Conservation (phyloP, 805 yeast genomes). For the Yarrowia osloensis region DNA sequence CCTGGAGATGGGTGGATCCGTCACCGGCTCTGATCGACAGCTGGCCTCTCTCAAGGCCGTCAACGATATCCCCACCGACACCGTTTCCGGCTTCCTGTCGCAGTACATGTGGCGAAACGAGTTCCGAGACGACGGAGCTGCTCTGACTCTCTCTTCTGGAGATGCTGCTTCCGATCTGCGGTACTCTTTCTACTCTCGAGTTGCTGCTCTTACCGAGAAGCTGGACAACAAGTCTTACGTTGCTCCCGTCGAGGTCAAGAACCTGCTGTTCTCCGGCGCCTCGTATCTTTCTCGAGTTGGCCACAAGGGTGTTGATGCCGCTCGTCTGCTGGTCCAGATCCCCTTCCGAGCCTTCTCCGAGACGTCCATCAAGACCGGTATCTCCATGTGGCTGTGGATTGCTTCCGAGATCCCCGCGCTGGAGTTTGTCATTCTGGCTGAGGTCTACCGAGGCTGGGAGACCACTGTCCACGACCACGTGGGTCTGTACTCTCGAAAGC, state of each 20-base stretch:
- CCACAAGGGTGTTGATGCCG: conserved; percentile 33
- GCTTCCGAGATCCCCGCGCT: conserved; percentile 65
- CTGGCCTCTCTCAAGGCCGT: conserved; percentile 50
- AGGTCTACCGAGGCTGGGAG: conserved; percentile 71
- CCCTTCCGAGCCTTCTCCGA: conserved; percentile 72
- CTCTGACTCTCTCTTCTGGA: not conserved
- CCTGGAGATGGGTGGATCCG: conserved; percentile 77
- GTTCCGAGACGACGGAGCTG: conserved; percentile 34
- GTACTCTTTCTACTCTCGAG: conserved; percentile 33
- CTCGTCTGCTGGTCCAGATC: conserved; percentile 44
- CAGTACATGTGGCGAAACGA: conserved; percentile 73
- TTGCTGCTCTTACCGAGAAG: conserved; percentile 36
- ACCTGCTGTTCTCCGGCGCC: conserved; percentile 42
- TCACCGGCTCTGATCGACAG: conserved; percentile 67
- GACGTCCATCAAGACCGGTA: conserved; percentile 60
- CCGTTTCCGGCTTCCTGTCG: conserved; percentile 71
- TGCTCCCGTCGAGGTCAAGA: conserved; percentile 38
- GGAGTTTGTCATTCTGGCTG: conserved; percentile 63
- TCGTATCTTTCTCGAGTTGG: conserved; percentile 46
- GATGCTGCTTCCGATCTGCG: conserved; percentile 31
- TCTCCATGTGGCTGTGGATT: conserved; percentile 78
- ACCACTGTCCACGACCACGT: conserved; percentile 55
- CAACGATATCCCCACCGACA: conserved; percentile 46
- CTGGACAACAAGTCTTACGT: conserved; percentile 35
- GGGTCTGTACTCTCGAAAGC: conserved; percentile 64